Percentiles rank a stretch among this genome's conserved stretches.
Evolutionary conservation across 176 grass and related monocot genomes (phyloP).

Genomic region (Carex littledalei): DNA sequence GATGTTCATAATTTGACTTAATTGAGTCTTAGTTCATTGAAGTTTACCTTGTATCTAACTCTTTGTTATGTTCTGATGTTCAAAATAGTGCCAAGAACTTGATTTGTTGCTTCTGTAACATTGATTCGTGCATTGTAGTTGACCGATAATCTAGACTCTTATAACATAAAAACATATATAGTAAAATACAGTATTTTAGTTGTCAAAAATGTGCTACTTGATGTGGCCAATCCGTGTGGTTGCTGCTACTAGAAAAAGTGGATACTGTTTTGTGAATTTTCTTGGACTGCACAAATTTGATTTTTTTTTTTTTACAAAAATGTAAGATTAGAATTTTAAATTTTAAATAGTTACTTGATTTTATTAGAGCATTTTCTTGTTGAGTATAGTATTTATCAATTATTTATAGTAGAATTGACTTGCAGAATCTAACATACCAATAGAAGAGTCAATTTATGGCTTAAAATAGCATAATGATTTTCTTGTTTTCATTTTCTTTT

Average conservation of each 20-base stretch:
- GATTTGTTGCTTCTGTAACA: background rate
- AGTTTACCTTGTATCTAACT: background rate
- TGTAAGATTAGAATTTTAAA: background rate
- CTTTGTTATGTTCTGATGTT: background rate
- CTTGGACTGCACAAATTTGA: background rate
- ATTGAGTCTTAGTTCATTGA: too few relatives aligned
- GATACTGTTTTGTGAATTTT: too few relatives aligned
- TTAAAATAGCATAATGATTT: background rate
- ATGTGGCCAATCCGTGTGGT: too few relatives aligned
- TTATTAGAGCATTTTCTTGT: background rate
- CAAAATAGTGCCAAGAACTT: background rate
- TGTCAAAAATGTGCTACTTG: too few relatives aligned
- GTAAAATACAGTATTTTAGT: too few relatives aligned
- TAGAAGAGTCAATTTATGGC: background rate
- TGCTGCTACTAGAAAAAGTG: too few relatives aligned
- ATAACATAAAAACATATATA: background rate
- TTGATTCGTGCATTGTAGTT: background rate
- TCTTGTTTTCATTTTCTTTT: background rate
- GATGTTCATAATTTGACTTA: too few relatives aligned
- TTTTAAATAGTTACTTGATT: background rate
- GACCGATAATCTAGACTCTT: background rate
- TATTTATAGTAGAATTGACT: background rate
- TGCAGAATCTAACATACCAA: background rate
- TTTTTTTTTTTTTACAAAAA: background rate
- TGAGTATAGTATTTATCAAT: background rate